Evolutionary conservation across 495 filamentous ascomycete species (phyloP).

Genomic region (Immersiella caudata): DNA sequence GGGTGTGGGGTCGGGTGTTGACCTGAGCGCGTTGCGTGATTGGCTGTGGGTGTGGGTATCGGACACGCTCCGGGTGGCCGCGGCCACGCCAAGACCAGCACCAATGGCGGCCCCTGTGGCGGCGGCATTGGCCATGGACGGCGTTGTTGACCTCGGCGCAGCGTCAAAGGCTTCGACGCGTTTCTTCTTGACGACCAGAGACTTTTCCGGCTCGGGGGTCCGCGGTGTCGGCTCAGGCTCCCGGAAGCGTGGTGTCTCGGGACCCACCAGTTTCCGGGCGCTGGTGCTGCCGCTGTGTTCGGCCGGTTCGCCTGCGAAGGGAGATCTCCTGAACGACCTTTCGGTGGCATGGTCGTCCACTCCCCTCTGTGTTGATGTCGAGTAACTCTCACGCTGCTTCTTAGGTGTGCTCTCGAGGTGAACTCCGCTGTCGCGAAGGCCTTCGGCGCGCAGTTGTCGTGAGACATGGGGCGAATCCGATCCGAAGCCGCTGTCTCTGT

Average conservation of each 20-base stretch:
- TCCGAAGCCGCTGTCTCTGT: slow-evolving; percentile 54
- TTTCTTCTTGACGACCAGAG: slow-evolving; percentile 26
- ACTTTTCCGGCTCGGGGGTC: slow-evolving; percentile 42
- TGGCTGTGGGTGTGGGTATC: slow-evolving; percentile 35
- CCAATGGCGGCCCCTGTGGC: slow-evolving; percentile 13
- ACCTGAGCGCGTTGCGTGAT: slow-evolving; percentile 26
- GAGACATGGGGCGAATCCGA: slow-evolving; percentile 47
- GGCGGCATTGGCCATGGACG: slow-evolving; percentile 12
- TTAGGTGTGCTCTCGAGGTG: slow-evolving; percentile 39
- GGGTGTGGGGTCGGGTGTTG: slow-evolving; percentile 42
- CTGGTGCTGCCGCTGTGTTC: slow-evolving; percentile 4
- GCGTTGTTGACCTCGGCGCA: slow-evolving; percentile 1
- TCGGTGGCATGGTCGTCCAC: background rate
- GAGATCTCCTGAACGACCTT: slow-evolving; percentile 23
- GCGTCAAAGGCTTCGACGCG: background rate
- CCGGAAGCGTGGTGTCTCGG: slow-evolving; percentile 32
- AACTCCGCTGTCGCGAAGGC: slow-evolving; percentile 56
- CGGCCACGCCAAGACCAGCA: background rate
- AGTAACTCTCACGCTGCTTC: slow-evolving; percentile 23
- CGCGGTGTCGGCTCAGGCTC: slow-evolving; percentile 36
- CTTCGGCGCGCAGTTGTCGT: slow-evolving; percentile 34
- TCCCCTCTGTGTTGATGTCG: slow-evolving; percentile 17
- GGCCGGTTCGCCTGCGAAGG: slow-evolving; percentile 21
- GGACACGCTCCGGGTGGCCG: slow-evolving; percentile 24
- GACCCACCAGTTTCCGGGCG: slow-evolving; percentile 18